These are phyloP conservation scores for Neofusicoccum cordaticola DNA, from an alignment of 2,329 filamentous ascomycete genomes.

Conservation along the genomic window DNA sequence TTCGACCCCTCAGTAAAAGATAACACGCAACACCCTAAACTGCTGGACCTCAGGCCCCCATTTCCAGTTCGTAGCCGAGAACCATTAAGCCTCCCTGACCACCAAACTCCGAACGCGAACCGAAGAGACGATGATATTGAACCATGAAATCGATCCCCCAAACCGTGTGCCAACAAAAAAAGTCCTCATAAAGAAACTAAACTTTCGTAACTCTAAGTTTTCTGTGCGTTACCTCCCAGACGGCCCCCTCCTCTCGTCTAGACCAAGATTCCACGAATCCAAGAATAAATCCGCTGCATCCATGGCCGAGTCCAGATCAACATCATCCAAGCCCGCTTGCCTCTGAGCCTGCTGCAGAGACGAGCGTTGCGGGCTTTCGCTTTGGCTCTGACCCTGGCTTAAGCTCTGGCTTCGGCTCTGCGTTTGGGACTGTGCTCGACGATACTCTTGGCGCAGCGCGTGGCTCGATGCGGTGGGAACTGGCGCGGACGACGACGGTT, in stretches of 20 bases:
- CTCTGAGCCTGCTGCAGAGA: neutral
- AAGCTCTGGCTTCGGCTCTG: neutral
- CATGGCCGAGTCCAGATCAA: neutral
- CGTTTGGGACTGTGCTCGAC: neutral
- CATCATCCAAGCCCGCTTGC: neutral
- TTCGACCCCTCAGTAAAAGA: no score
- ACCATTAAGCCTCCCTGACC: no score
- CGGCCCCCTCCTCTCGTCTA: neutral
- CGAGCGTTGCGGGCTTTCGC: neutral
- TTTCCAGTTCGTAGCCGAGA: no score
- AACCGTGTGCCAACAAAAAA: no score
- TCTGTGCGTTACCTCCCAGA: no score
- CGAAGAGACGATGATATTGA: no score
- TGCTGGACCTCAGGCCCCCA: no score
- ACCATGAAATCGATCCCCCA: no score
- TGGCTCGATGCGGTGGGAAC: neutral
- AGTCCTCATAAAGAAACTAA: no score
- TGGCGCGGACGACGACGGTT: neutral
- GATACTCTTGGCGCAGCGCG: neutral
- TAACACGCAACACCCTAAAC: no score
- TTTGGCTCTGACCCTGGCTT: neutral
- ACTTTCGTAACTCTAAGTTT: no score
- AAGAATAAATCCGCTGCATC: conserved; percentile 14
- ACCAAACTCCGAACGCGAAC: no score
- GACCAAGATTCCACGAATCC: neutral